Base-by-base conservation (phyloP, 495 filamentous ascomycete species). In the Aspergillus asperescens region DNA sequence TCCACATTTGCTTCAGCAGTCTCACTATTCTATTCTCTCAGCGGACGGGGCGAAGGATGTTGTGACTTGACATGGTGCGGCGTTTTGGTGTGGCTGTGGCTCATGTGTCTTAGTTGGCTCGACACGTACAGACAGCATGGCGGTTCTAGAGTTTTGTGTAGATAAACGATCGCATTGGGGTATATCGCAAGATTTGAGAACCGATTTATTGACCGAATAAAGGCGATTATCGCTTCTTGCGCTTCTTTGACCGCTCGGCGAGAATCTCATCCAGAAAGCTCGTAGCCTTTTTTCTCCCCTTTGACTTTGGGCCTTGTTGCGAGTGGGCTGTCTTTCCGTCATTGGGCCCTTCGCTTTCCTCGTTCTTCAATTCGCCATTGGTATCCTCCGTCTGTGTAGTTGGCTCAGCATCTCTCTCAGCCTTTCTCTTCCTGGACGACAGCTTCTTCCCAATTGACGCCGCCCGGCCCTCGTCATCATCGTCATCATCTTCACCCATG, bases 391-490 rank as follows among this genome's bases (percentile, higher is more conserved):
- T 31, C 15, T 47, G 28, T 44, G 55, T 16, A 25, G 47, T 35
- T 50, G 48, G 42, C 32, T 38, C 43, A 32, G 27, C 4, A 12
- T 35, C 50, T 5, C 31, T 16, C 8, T 54, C 52, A 16, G 35
- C 53, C 56, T 58, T 58, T 44, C 57, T 68, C 59, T 62, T 68
- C 32, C 60, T 62, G 12, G 22, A 38, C 4, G 27, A 32, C 8
- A 4, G 10, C 22, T 49, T 63, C 61, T 77, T 69, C 31, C 70
- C 77, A 43, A 82, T 77, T 32, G 81, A 59, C 41, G 77, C 74
- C 20, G 79, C 73, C 51, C 83, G 68, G n/a, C 84, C 82, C 47
- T 77, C 70, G 19, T 86, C 82, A 23, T 86, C 82, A 44, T 79
- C 74, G 38, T 70, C 69, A 12, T 75, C 74, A 5, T 68, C 74